Percentiles rank a stretch among this genome's conserved stretches.
Conservation (phyloP, 345 rosid genomes). For the Mangifera indica region DNA sequence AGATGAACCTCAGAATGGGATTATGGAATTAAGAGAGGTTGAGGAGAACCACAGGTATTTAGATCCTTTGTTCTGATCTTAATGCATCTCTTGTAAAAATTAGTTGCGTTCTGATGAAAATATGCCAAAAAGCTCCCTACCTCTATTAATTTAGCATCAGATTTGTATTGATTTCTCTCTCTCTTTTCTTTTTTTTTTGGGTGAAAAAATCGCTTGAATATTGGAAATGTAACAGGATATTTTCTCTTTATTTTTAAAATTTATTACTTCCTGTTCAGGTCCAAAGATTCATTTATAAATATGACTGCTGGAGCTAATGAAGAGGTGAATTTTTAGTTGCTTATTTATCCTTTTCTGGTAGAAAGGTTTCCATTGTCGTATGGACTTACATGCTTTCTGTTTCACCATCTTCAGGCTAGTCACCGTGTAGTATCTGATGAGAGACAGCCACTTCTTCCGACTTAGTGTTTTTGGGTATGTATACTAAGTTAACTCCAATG, state of each 20-base stretch:
- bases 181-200: too few relatives aligned
- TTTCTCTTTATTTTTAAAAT: not conserved
- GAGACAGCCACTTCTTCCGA: slow-evolving; percentile 59
- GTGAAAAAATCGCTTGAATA: not conserved
- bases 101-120: not conserved
- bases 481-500: not conserved
- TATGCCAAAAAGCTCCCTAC: not conserved
- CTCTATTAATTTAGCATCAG: too few relatives aligned
- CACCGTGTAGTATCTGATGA: slow-evolving; percentile 53
- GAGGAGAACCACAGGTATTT: slow-evolving; percentile 56
- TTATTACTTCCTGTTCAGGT: slow-evolving; percentile 43
- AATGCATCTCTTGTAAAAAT: not conserved
- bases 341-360: not conserved
- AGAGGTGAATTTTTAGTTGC: slow-evolving; percentile 50
- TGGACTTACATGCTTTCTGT: not conserved
- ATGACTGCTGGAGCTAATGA: slow-evolving; percentile 92
- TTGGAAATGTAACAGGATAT: not conserved
- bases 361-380: not conserved
- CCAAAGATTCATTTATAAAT: slow-evolving; percentile 76
- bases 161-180: too few relatives aligned
- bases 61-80: not conserved
- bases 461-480: slow-evolving; percentile 25
- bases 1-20: slow-evolving; percentile 70
- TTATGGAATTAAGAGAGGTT: slow-evolving; percentile 45
- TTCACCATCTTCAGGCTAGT: slow-evolving; percentile 39